These are phyloP conservation scores for Penicillium palitans DNA, from an alignment of 2,329 filamentous ascomycete species.

Conservation along the genomic window DNA sequence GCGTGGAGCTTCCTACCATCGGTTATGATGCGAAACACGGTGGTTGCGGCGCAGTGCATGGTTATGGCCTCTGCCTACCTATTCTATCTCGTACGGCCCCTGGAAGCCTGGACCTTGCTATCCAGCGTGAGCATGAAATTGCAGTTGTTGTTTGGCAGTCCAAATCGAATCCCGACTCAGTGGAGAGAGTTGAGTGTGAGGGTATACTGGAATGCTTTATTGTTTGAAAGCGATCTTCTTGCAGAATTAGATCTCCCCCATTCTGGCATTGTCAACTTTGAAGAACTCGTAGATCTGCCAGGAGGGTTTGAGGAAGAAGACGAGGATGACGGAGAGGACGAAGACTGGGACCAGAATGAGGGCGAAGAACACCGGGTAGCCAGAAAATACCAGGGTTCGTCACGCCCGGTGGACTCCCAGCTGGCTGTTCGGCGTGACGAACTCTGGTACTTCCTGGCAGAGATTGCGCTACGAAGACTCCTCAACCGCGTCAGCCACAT, in stretches of 20 bases:
- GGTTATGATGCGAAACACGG: slow-evolving; percentile 77
- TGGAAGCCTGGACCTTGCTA: slow-evolving; percentile 80
- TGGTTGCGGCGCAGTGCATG: slow-evolving; percentile 76
- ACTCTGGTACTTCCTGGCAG: slow-evolving; percentile 82
- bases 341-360: slow-evolving; percentile 7
- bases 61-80: slow-evolving; percentile 78
- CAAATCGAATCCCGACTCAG: slow-evolving; percentile 67
- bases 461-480: slow-evolving; percentile 74
- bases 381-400: not conserved
- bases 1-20: slow-evolving; percentile 76
- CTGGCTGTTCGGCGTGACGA: slow-evolving; percentile 60
- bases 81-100: slow-evolving; percentile 76
- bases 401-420: slow-evolving; percentile 1
- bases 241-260: slow-evolving; percentile 79
- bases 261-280: slow-evolving; percentile 78
- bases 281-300: slow-evolving; percentile 75
- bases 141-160: slow-evolving; percentile 73
- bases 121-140: slow-evolving; percentile 80
- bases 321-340: slow-evolving; percentile 42
- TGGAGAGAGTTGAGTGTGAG: slow-evolving; percentile 73
- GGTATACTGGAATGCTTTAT: slow-evolving; percentile 80
- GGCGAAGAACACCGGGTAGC: slow-evolving; percentile 1
- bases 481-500: slow-evolving; percentile 77
- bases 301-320: slow-evolving; percentile 71
- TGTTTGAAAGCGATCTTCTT: slow-evolving; percentile 78